These are phyloP conservation scores for Sporothrix phasma DNA, from an alignment of 2,329 filamentous ascomycete genomes.

Conservation along the genomic window DNA sequence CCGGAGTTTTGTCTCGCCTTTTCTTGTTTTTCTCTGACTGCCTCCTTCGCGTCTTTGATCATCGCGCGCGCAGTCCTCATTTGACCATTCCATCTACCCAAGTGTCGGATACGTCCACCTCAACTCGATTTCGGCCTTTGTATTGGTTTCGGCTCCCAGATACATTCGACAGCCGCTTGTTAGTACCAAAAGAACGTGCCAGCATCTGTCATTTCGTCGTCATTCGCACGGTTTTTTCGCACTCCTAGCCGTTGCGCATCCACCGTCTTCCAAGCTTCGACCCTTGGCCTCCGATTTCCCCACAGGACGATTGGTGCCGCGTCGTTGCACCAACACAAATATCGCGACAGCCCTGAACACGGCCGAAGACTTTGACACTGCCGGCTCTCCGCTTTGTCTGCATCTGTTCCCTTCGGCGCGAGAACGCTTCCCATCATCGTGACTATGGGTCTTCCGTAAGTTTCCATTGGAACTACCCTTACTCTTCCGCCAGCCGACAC, in stretches of 20 bases:
- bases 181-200: neutral
- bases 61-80: neutral
- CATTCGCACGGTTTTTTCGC: conserved; percentile 4
- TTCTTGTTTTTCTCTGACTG: neutral
- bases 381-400: neutral
- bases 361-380: neutral
- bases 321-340: neutral
- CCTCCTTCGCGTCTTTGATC: neutral
- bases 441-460: conserved; percentile 20
- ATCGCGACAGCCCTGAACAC: neutral
- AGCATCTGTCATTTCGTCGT: neutral
- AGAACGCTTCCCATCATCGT: neutral
- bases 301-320: neutral
- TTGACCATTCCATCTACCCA: neutral
- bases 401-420: neutral
- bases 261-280: neutral
- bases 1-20: neutral
- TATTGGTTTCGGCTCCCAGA: neutral
- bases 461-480: neutral
- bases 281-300: neutral
- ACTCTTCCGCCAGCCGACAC: neutral
- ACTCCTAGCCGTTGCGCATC: conserved; percentile 7
- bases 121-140: neutral
- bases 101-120: neutral
- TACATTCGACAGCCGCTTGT: neutral